Evolutionary conservation across 2,329 filamentous ascomycete species (phyloP).

Genomic region (Penicillium sp.): DNA sequence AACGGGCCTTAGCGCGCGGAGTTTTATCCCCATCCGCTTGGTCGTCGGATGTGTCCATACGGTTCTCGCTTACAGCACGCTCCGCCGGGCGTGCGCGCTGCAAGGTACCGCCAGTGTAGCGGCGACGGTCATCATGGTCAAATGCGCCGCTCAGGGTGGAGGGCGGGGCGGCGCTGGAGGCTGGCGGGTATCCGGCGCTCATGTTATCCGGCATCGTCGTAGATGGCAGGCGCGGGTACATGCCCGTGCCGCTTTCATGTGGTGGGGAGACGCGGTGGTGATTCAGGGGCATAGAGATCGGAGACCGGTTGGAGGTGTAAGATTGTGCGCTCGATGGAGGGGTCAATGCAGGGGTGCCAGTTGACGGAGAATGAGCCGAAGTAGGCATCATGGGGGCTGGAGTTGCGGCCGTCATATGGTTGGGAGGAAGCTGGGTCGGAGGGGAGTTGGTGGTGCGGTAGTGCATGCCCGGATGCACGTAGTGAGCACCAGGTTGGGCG

Average conservation of each 20-base stretch:
- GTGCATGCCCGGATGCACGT: conserved; percentile 49
- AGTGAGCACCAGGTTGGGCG: conserved; percentile 66
- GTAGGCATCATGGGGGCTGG: conserved; percentile 38
- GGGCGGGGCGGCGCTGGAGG: conserved; percentile 53
- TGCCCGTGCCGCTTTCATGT: conserved; percentile 45
- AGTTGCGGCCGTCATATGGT: conserved; percentile 38
- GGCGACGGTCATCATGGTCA: conserved; percentile 55
- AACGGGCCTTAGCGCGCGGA: conserved; percentile 27
- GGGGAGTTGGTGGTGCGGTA: conserved; percentile 56
- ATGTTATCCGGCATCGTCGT: conserved; percentile 54
- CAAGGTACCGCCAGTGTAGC: conserved; percentile 57
- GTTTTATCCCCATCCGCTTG: conserved; percentile 31
- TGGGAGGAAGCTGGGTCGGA: conserved; percentile 39
- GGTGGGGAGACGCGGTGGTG: conserved; percentile 49
- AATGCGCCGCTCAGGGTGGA: conserved; percentile 56
- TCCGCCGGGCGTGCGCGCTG: conserved; percentile 48
- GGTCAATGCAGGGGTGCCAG: conserved; percentile 57
- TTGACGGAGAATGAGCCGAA: conserved; percentile 42
- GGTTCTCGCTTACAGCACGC: conserved; percentile 28
- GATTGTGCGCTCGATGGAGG: conserved; percentile 58
- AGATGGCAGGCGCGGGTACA: conserved; percentile 60
- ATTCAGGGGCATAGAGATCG: conserved; percentile 45
- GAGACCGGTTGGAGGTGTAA: conserved; percentile 58
- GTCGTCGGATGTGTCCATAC: conserved; percentile 34
- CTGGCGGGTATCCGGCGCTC: conserved; percentile 46